Conservation (phyloP, 2,329 filamentous ascomycete genomes). For the Fusarium verticillioides region DNA sequence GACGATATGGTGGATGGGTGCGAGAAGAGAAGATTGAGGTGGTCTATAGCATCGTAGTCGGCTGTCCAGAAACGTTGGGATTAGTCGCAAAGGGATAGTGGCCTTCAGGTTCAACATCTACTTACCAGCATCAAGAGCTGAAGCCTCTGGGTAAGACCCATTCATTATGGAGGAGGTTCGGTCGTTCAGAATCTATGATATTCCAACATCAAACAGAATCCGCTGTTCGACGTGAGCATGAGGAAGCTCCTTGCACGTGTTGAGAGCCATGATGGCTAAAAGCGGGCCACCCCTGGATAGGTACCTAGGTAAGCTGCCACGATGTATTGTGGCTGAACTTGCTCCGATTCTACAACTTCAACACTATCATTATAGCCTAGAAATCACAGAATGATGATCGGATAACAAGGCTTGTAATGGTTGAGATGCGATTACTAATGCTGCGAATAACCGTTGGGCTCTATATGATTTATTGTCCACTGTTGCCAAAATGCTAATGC, state of each 20-base stretch:
- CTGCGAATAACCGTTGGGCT: conserved; percentile 13
- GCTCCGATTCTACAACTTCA: conserved; percentile 14
- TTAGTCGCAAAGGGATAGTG: conserved; percentile 31
- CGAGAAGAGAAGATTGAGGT: conserved; percentile 93
- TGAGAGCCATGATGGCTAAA: conserved; percentile 44
- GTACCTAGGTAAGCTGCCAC: conserved; percentile 8
- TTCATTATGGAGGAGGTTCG: conserved; percentile 52
- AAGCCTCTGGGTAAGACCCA: conserved; percentile 49
- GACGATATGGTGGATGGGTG: conserved; percentile 86
- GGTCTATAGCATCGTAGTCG: conserved; percentile 92
- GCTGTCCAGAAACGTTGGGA: conserved; percentile 50
- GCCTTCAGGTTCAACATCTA: conserved; percentile 12
- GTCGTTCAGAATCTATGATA: background rate
- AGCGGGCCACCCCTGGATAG: conserved; percentile 29
- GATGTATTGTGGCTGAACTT: conserved; percentile 28
- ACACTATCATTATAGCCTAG: background rate
- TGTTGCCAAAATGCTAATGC: background rate
- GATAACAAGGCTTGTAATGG: background rate
- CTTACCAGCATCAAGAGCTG: conserved; percentile 60
- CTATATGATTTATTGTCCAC: conserved; percentile 22
- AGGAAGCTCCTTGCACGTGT: conserved; percentile 43
- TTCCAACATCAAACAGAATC: conserved; percentile 14
- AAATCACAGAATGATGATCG: background rate
- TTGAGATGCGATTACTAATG: conserved; percentile 16
- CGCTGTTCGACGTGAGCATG: conserved; percentile 12